phyloP scores from a whole-genome alignment of 331 rosid species.

The Pyrus hybrid region DNA sequence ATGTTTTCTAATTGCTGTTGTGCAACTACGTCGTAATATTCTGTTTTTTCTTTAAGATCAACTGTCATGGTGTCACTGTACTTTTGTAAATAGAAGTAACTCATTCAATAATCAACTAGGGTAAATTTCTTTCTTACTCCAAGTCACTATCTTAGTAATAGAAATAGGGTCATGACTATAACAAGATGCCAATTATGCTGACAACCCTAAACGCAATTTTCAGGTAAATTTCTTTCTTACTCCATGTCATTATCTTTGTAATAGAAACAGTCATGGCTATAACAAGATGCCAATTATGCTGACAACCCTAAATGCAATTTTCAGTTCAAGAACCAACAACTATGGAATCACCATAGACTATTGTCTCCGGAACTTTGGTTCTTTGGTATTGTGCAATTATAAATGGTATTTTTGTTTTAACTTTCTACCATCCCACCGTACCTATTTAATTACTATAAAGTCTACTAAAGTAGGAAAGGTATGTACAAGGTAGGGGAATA shows the following conservation, averaged over 20 bases:
- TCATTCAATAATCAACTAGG: no score
- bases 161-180: background rate
- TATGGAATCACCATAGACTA: background rate
- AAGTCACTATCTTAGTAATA: background rate
- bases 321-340: background rate
- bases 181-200: background rate
- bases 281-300: background rate
- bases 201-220: background rate
- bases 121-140: background rate
- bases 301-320: background rate
- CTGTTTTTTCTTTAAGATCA: no score
- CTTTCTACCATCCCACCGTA: background rate
- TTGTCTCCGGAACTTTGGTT: background rate
- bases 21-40: no score
- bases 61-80: no score
- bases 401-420: background rate
- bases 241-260: background rate
- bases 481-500: background rate
- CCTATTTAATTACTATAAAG: background rate
- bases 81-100: no score
- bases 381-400: background rate
- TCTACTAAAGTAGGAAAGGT: background rate
- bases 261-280: background rate
- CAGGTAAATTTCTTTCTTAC: background rate
- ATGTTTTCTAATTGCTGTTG: no score